Conservation (phyloP, 169 alveolate genomes). For the Amoebophrya sp. region DNA sequence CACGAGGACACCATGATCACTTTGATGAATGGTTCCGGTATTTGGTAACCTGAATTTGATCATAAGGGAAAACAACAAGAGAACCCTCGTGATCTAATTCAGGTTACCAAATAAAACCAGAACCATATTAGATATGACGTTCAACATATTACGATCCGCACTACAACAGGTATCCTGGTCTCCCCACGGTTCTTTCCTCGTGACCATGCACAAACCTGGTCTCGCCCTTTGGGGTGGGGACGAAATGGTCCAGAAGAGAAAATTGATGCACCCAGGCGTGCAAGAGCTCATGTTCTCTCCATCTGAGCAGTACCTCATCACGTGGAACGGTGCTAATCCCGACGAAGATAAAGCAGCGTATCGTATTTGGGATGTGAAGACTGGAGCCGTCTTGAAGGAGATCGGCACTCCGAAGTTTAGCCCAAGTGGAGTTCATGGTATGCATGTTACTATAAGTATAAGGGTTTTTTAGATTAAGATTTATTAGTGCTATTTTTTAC, state of each 20-base stretch:
- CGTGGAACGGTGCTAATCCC: slow-evolving; percentile 74
- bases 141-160: no score
- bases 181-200: slow-evolving; percentile 52
- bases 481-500: no score
- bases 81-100: no score
- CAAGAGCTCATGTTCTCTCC: slow-evolving; percentile 65
- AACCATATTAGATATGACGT: no score
- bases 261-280: slow-evolving; percentile 70
- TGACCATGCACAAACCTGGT: slow-evolving; percentile 53
- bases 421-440: background rate
- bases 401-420: background rate
- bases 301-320: slow-evolving; percentile 66
- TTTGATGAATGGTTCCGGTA: no score
- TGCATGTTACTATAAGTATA: no score
- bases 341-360: slow-evolving; percentile 42
- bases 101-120: no score
- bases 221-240: slow-evolving; percentile 55
- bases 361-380: background rate
- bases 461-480: no score
- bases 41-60: no score
- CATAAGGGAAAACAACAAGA: no score
- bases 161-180: slow-evolving; percentile 41
- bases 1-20: no score
- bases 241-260: slow-evolving; percentile 51
- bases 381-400: background rate